Base-by-base conservation (phyloP, 1,139 yeast species). In the Taphrina populina region DNA sequence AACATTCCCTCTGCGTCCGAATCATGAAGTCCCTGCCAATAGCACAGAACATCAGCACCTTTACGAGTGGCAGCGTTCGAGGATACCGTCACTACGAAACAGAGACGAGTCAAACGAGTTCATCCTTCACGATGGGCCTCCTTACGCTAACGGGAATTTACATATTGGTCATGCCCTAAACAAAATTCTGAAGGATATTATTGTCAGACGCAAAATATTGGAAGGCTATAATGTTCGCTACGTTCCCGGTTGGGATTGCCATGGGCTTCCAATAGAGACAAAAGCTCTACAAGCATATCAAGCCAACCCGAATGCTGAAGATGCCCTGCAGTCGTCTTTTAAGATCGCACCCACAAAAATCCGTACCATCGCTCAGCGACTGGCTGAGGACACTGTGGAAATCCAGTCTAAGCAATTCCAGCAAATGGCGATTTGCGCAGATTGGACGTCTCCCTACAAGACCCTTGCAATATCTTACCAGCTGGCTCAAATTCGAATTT, bases 201-300 rank as follows among this genome's bases (percentile, higher is more conserved):
- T 90, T 56, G 81, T 81, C 62, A 73, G 99, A 53, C 83, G 75
- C 64, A 82, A 87, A 65, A 71, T 90, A 37, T 69, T 84, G 46
- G 70, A 74, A 41, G 84, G 88, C 21, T 77, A 79, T 60, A 74
- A 75, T 44, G 79, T 92, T 4, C 73, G 77, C 56, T 92, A 87
- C 66, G 76, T 77, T 44, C 96, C 97, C 0, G 99, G 99, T 0
- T 92, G 98, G 97, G 99, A 92, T 68, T 92, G 98, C 66, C 99
- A 92, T 71, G 99, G 99, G 0, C 73, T 92, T 30, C 99, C 99
- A 1, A 92, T 92, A 61, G 99, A 92, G 69, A 74, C 87, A 68
- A 88, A 88, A 64, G 95, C 95, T 0, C 70, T 86, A 37, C 80
- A 79, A 58, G 30, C 61, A 58, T 26, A 39, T 35, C 33, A 11